These are phyloP conservation scores for Bifiguratus adelaidae DNA, from an alignment of 192 early-diverging fungal genomes.

Conservation along the genomic window DNA sequence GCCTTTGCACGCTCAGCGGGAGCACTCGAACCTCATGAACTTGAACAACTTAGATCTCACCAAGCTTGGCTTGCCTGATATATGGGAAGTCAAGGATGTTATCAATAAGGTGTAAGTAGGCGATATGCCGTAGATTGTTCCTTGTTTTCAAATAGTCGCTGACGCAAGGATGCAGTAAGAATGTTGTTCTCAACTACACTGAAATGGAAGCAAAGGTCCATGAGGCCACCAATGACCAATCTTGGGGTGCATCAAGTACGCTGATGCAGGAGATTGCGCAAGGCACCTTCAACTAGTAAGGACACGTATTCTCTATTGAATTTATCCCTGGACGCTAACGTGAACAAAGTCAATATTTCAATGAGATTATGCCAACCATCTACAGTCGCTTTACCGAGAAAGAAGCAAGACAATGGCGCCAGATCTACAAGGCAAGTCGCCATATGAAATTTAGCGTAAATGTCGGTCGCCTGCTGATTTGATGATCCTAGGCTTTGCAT, in stretches of 20 bases:
- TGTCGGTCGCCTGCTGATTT: not conserved
- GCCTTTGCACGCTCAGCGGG: too few species aligned
- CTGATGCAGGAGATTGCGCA: slow-evolving; percentile 92
- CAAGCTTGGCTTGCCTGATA: slow-evolving; percentile 9
- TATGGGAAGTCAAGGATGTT: slow-evolving; percentile 32
- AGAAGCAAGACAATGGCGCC: slow-evolving; percentile 77
- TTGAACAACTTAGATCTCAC: not conserved
- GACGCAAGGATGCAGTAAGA: slow-evolving; percentile 33
- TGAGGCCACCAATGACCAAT: slow-evolving; percentile 88
- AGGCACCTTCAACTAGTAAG: slow-evolving; percentile 74
- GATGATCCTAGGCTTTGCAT: slow-evolving; percentile 56
- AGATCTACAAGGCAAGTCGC: slow-evolving; percentile 79
- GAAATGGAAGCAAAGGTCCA: slow-evolving; percentile 89
- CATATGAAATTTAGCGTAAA: too few species aligned
- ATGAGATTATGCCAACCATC: slow-evolving; percentile 92
- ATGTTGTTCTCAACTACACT: slow-evolving; percentile 86
- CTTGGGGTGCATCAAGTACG: slow-evolving; percentile 92
- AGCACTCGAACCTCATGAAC: not conserved
- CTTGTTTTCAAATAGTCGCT: not conserved
- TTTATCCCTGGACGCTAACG: not conserved
- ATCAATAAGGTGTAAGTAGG: slow-evolving; percentile 25
- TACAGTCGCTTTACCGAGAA: slow-evolving; percentile 83
- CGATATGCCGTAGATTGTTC: not conserved
- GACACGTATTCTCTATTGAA: not conserved
- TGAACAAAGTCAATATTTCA: slow-evolving; percentile 70